Percentiles rank a stretch among this genome's conserved stretches.
Conservation (phyloP, 495 filamentous ascomycete genomes). For the Podospora pseudopauciseta region DNA sequence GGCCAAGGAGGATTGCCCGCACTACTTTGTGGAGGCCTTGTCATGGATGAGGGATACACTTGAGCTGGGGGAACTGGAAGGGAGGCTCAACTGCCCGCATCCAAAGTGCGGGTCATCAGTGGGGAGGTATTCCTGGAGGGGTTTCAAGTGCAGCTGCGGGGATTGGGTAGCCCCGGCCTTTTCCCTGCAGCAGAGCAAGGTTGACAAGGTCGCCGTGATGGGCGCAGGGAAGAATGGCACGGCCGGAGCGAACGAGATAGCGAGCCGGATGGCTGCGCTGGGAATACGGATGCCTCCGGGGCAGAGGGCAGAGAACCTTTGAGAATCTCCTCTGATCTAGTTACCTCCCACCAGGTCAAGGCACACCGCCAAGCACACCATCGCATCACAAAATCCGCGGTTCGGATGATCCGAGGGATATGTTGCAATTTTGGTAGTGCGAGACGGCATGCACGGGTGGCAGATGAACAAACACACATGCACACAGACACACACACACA, state of each 20-base stretch:
- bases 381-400: not conserved
- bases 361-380: not conserved
- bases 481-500: not conserved
- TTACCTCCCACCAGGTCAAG: not conserved
- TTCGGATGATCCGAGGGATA: not conserved
- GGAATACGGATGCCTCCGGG: slow-evolving; percentile 38
- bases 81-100: slow-evolving; percentile 78
- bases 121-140: slow-evolving; percentile 93
- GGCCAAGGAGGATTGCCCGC: slow-evolving; percentile 56
- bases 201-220: slow-evolving; percentile 61
- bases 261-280: slow-evolving; percentile 25
- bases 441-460: not conserved
- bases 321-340: not conserved
- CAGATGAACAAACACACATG: not conserved
- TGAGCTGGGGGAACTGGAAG: slow-evolving; percentile 71
- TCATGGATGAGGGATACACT: slow-evolving; percentile 89
- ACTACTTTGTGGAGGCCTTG: slow-evolving; percentile 84
- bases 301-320: slow-evolving; percentile 11
- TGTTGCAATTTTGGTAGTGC: not conserved
- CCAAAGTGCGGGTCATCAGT: slow-evolving; percentile 71
- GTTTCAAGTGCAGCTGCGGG: slow-evolving; percentile 86
- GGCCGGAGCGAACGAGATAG: slow-evolving; percentile 13
- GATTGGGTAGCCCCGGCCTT: slow-evolving; percentile 91
- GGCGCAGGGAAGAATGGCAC: slow-evolving; percentile 3
- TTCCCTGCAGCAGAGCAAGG: slow-evolving; percentile 70